Base-by-base conservation (phyloP, 768 basidiomycete species). In the Hygrophoropsis aurantiaca region DNA sequence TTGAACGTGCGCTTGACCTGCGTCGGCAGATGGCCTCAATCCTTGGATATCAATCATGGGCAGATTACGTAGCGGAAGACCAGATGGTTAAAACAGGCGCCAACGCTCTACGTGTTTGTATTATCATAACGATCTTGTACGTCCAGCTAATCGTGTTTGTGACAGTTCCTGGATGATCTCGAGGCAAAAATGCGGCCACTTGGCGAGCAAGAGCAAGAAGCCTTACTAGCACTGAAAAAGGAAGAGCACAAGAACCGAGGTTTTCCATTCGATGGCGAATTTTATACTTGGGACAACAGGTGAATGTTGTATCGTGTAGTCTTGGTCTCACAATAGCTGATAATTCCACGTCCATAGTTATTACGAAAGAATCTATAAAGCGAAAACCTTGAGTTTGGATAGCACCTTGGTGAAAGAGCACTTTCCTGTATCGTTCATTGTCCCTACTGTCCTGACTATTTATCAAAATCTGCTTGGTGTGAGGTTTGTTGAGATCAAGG, bases 391-490 rank as follows among this genome's bases (percentile, higher is more conserved):
- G 21, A 72, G 76, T 30, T 75, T 91, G 26, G 89, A 93, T 51
- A 87, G 91, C 54, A 78, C 78, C 52, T 71, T 84, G 11, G 82
- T 94, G 53, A 92, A 93, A 66, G 86, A 93, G 62, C 90, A 92
- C 65, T 93, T 94, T 77, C 90, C 90, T 0, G 92, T 93, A 3
- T 74, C 81, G 3, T 79, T 84, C 15, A 88, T 94, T 35, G 86
- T 94, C 10, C 87, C 89, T 5, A 75, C 85, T 3, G 90, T 94
- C 56, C 74, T 94, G 38, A 71, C 79, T 11, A 90, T 94, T 58
- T 94, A 94, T 65, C 88, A 92, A 64, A 81, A 82, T 46, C 69
- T 94, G 16, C 80, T 94, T 21, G 79, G 86, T n/a, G 89, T 94
- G 32, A 73, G 74, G 47, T 91, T 93, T 55, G 56, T 72, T 3